A percentile compares a stretch with the other conserved stretches of the same genome.
phyloP scores from a whole-genome alignment of 306 rosid genomes.

The Quercus parvula region DNA sequence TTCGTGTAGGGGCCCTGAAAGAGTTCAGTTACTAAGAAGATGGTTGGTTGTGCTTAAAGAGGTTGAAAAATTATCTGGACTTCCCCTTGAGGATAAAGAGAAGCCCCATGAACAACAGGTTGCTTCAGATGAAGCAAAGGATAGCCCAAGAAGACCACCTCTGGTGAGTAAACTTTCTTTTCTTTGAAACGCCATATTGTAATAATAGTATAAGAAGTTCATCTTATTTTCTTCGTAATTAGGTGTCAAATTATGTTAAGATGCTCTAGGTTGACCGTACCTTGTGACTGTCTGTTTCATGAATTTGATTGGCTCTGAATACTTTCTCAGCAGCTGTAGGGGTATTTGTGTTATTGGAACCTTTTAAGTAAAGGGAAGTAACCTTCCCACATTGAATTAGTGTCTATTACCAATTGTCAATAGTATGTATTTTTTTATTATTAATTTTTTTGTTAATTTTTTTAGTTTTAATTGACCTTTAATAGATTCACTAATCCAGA shows the following conservation, averaged over 20 bases:
- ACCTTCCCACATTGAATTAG: background rate
- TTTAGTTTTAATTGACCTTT: background rate
- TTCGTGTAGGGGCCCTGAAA: conserved; percentile 65
- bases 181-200: background rate
- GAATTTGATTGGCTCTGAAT: background rate
- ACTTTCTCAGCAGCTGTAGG: background rate
- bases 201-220: background rate
- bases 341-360: background rate
- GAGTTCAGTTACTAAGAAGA: conserved; percentile 71
- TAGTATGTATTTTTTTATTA: background rate
- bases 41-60: conserved; percentile 89
- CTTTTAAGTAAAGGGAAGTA: background rate
- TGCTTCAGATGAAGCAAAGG: conserved; percentile 56
- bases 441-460: too few relatives aligned
- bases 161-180: conserved; percentile 40
- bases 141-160: conserved; percentile 61
- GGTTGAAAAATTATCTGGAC: conserved; percentile 50
- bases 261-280: background rate
- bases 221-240: background rate
- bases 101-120: conserved; percentile 50
- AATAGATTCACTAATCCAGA: background rate
- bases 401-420: background rate
- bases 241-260: background rate
- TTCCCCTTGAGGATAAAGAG: conserved; percentile 47
- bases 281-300: background rate